Evolutionary conservation across 768 basidiomycete species (phyloP), one percentile per base, ranked within the genome.

Genomic region (Agaricus subrufescens): DNA sequence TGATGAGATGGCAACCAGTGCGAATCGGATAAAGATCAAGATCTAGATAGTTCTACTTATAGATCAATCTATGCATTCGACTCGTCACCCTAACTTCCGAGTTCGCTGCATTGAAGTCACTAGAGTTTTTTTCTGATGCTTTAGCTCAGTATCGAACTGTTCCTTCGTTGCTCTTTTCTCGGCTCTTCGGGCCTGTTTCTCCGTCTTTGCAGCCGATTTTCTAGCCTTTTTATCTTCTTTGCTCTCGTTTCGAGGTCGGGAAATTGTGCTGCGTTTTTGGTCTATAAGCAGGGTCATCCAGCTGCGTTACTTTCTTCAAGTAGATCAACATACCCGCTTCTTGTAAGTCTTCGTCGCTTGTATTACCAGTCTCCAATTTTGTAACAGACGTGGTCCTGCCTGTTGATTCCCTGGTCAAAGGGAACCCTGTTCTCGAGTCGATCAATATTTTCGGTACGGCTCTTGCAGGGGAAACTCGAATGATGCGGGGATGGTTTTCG

Each of bases 401-500:
- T 53, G 23, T 58, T 42, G 23, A 52, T 52, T 42, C 54, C 56
- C 61, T 60, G 27, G 88, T 73, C 29, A 73, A 67, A 3, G 93
- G 94, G 8, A 94, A 71, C 2, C 92, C 93, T 0, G 89, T 93
- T 60, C 81, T 85, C 1, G 84, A 77, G 66, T 96, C 86, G 29
- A 95, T 73, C 29, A 69, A 65, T 60, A 95, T 91, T 67, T 82
- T 87, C 0, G 85, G 76, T 0, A 80, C 77, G 23, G 73, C 71
- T 63, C 74, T 78, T 40, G 71, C 65, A 57, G 83, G 78, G 34
- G 86, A 76, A 19, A 86, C 83, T 26, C 84, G 81, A 57, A 99
- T 94, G 31, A 97, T 73, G 8, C 87, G 83, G 0, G 97, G 97
- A 67, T 98, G 97, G 65, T 99, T 99, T 68, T 97, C 97, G 6